These are phyloP conservation scores for Iris macrosiphon DNA, from an alignment of 106 monocot species.

Conservation along the genomic window DNA sequence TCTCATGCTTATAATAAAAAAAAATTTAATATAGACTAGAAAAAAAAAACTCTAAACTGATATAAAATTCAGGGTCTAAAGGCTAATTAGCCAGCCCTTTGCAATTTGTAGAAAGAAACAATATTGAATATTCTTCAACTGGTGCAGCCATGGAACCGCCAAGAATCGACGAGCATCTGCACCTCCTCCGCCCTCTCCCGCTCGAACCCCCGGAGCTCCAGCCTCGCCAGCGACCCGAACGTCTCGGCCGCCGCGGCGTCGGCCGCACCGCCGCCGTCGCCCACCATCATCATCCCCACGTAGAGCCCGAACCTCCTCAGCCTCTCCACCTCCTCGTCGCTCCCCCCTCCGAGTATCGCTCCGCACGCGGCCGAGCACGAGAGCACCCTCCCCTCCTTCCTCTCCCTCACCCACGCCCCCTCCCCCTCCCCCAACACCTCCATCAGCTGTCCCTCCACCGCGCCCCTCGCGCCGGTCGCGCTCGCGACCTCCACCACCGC, in stretches of 20 bases:
- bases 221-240: neutral
- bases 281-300: neutral
- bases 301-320: slow-evolving; percentile 9
- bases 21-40: no score
- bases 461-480: neutral
- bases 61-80: no score
- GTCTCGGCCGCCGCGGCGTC: neutral
- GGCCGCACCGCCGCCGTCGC: neutral
- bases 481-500: slow-evolving; percentile 5
- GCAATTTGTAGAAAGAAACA: no score
- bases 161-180: neutral
- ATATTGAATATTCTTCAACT: no score
- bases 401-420: neutral
- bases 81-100: no score
- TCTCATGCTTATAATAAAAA: no score
- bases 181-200: neutral
- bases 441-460: neutral
- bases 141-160: no score
- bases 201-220: neutral
- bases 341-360: slow-evolving; percentile 4
- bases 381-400: neutral
- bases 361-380: slow-evolving; percentile 2
- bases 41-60: no score
- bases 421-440: neutral
- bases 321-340: slow-evolving; percentile 12